A percentile compares a stretch with the other conserved stretches of the same genome.
Evolutionary conservation across 1,284 basidiomycete species (phyloP).

Genomic region (Mycena sp.): DNA sequence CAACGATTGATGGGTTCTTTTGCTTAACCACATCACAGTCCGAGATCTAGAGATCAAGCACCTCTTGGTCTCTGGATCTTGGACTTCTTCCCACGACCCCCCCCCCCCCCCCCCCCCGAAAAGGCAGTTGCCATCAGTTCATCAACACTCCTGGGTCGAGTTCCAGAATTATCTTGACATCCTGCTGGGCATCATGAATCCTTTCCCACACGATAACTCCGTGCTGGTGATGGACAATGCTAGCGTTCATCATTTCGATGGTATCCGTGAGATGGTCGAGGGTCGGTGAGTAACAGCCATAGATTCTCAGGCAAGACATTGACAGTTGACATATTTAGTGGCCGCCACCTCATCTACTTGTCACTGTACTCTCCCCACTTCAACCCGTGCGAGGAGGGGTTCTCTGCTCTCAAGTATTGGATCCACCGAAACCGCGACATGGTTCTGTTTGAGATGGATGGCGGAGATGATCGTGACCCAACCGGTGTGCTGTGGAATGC

Average conservation of each 20-base stretch:
- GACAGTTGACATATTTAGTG: neutral
- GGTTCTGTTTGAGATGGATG: neutral
- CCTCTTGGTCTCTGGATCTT: too few species aligned
- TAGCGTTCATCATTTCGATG: constrained; percentile 28
- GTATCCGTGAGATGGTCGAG: constrained; percentile 23
- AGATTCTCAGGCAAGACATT: neutral
- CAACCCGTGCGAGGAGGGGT: constrained; percentile 29
- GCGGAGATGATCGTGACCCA: constrained; percentile 1
- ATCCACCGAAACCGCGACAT: constrained; percentile 17
- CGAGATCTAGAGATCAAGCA: too few species aligned
- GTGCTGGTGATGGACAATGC: constrained; percentile 31
- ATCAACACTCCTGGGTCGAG: too few species aligned
- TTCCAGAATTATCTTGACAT: constrained; percentile 22
- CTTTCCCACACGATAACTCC: constrained; percentile 24
- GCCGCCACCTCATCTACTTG: constrained; percentile 24
- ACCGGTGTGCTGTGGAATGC: constrained; percentile 10
- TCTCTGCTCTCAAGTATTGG: constrained; percentile 28
- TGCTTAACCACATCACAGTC: too few species aligned
- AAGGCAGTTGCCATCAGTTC: too few species aligned
- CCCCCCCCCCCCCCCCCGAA: too few species aligned
- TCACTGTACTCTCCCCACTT: constrained; percentile 34
- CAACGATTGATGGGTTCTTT: too few species aligned
- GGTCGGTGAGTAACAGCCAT: constrained; percentile 2
- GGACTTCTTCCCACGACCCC: too few species aligned
- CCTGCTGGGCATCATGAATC: constrained; percentile 29